Evolutionary conservation across 164 flowering plant species (phyloP).

Genomic region (Aristolochia contorta): DNA sequence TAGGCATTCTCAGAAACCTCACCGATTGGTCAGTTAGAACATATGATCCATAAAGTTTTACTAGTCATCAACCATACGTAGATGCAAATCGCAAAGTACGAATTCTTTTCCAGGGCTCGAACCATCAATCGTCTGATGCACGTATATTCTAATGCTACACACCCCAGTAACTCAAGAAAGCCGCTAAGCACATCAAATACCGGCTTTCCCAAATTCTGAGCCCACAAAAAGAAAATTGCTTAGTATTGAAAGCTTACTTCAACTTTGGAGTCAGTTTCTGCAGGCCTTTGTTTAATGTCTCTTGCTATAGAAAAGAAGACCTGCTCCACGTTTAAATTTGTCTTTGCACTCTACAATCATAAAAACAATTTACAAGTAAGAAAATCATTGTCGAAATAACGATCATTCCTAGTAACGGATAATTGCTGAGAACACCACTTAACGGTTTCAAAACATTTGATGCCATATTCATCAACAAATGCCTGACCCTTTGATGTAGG

Average conservation of each 20-base stretch:
- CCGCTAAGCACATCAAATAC: not conserved
- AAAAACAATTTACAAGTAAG: too few species aligned
- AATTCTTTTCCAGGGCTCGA: not conserved
- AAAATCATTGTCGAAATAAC: too few species aligned
- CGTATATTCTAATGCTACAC: not conserved
- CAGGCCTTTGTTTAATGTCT: slow-evolving; percentile 75
- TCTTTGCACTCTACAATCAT: slow-evolving; percentile 68
- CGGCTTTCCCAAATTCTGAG: not conserved
- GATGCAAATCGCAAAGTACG: not conserved
- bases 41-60: not conserved
- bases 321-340: slow-evolving; percentile 77
- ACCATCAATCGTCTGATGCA: not conserved
- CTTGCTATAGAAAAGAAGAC: slow-evolving; percentile 79
- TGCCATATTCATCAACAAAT: slow-evolving; percentile 86
- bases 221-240: not conserved
- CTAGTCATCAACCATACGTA: not conserved
- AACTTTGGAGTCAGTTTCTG: slow-evolving; percentile 56
- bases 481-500: slow-evolving; percentile 86
- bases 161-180: not conserved
- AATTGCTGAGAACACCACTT: slow-evolving; percentile 15
- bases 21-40: not conserved
- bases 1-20: too few species aligned
- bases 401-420: not conserved
- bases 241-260: slow-evolving; percentile 30
- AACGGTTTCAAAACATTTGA: slow-evolving; percentile 87